Base-by-base conservation (phyloP, 352 stramenopile species). In the Phytopythium helicoides region DNA sequence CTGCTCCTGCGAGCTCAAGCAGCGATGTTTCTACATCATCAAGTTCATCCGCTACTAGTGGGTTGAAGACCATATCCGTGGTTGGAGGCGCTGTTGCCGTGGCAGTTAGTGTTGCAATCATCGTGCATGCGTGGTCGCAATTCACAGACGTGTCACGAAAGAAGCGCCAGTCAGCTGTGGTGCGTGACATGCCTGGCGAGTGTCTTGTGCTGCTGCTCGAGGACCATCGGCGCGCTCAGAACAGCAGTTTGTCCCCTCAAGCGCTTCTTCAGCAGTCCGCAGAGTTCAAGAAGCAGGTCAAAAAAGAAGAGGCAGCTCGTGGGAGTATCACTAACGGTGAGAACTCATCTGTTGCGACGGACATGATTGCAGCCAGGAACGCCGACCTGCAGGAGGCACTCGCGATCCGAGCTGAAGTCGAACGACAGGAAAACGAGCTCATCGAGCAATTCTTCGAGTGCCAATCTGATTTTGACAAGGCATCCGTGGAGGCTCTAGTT, bases 401-500 rank as follows among this genome's bases (percentile, higher is more conserved):
- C 12, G 49, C 38, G 18, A 26, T 25, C 10, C 38, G 42, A 44
- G 23, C 23, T 12, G 22, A 61, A 58, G 68, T 23, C 47, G 36
- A 25, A 48, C 52, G 68, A 15, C 47, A 69, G 23, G 79, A 87
- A 56, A 69, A 87, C 44, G 62, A 74, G 18, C 47, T 91, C 3
- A 48, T 92, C n/a, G 81, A 93, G 52, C 79, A 92, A n/a, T 95
- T 91, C 52, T 92, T 89, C 54, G 81, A 95, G 19, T 92, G 81
- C 41, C 49, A 77, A 11, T 67, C 66, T 10, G 75, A 81, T 21
- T 86, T 73, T 36, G 80, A 91, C 36, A 72, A 74, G 39, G 68
- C 68, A 4, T 48, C 54, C 3, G 56, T 87, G 39, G 69, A 95
- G 48, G 68, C 75, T 12, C 78, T 89, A 49, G 82, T 78, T 0